Base-by-base conservation (phyloP, 192 early-diverging fungal genomes). In the Podila clonocystis region DNA sequence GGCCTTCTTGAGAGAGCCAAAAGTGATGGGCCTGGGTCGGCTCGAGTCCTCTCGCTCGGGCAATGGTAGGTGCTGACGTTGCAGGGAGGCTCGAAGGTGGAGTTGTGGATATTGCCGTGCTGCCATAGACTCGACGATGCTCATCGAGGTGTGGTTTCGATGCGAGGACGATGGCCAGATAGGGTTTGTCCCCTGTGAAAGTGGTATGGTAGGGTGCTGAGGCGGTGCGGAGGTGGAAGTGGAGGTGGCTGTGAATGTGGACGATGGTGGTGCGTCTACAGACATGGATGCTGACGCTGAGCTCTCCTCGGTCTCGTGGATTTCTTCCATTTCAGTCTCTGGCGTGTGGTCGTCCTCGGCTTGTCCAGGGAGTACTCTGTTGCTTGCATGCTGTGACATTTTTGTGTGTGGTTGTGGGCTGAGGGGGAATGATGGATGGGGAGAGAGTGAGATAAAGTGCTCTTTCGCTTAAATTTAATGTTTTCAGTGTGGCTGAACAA, bases 1-100 rank as follows among this genome's bases (percentile, higher is more conserved):
- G 9, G 82, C 73, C 45, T 74, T 72, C 62, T 75, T 74, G 33
- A 76, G 70, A 13, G 80, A 70, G 15, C 72, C 73, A 60, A 75
- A 75, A 11, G 80, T 82, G 30, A 83, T 75, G 22, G 70, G 29
- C 5, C 73, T 68, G n/a, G 67, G 62, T 28, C 67, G 68, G 31
- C 68, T 72, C 5, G 74, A 65, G 20, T 76, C 73, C 28, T 74
- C 73, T 6, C 73, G 74, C 33, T 74, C 74, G 1, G 78, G 71
- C 9, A 72, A 30, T 4, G 72, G 65, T 2, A 65, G 26, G 41
- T 64, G 71, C 26, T 61, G 66, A 20, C 33, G 66, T 0, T 34
- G 19, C 13, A 34, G 64, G 1, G 48, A 30, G 63, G 38, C 59
- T 58, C 64, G 58, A 31, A 57, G 59, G 29, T 62, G 62, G 3